Evolutionary conservation across 495 filamentous ascomycete genomes (phyloP).

Genomic region (Aspergillus diversus): DNA sequence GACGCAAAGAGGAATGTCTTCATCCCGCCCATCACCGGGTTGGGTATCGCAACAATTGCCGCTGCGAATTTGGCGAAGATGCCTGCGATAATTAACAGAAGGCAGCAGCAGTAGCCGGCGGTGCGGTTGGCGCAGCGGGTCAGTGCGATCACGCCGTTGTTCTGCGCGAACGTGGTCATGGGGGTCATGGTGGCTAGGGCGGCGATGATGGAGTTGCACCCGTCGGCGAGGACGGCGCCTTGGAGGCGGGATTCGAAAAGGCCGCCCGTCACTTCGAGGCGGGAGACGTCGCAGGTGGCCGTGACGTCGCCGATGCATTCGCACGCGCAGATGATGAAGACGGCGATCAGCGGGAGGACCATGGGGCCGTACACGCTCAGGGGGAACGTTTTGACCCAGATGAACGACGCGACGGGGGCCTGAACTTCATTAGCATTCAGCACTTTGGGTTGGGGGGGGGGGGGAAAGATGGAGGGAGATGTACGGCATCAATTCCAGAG

Average conservation of each 20-base stretch:
- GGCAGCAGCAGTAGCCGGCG: conserved; percentile 75
- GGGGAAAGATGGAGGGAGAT: neutral
- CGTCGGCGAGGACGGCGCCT: conserved; percentile 77
- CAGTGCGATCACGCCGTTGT: conserved; percentile 90
- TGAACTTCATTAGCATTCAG: neutral
- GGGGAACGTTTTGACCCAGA: conserved; percentile 90
- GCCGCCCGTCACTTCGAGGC: conserved; percentile 76
- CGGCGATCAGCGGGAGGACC: conserved; percentile 79
- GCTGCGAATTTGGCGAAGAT: conserved; percentile 92
- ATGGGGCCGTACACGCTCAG: conserved; percentile 80
- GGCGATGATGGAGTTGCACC: conserved; percentile 77
- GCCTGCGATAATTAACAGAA: conserved; percentile 86
- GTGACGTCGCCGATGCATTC: conserved; percentile 78
- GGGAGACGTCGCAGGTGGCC: conserved; percentile 74
- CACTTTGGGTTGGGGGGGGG: neutral
- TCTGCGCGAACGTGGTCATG: conserved; percentile 81
- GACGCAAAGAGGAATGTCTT: conserved; percentile 87
- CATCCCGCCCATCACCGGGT: conserved; percentile 85
- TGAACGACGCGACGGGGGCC: conserved; percentile 75
- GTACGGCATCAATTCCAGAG: conserved; percentile 60
- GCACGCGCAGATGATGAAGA: conserved; percentile 87
- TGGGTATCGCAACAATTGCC: conserved; percentile 78
- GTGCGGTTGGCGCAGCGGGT: conserved; percentile 88
- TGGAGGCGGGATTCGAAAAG: conserved; percentile 89
- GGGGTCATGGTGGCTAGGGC: conserved; percentile 84